Evolutionary conservation across 108 stramenopile species (phyloP), one percentile per base, ranked within the genome.

Genomic region (Aurantiochytrium sp.): DNA sequence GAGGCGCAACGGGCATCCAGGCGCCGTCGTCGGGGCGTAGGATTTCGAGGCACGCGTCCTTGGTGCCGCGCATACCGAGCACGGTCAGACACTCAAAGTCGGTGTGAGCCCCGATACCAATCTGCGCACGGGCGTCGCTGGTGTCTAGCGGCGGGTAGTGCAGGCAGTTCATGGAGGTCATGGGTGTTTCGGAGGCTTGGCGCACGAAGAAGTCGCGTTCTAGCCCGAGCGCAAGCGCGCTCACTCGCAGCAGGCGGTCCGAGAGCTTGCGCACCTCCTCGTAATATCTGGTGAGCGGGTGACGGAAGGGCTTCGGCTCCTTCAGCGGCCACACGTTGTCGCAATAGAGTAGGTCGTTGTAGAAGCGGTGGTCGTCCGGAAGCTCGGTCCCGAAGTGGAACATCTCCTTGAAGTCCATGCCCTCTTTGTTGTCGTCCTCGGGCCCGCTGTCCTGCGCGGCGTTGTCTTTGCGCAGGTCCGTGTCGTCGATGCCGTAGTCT

Each of bases 101-200:
- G 27, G 73, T 81, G 45, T 81, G 73, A 6, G 73, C 73, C 15
- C 73, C 73, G 39, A 81, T 81, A 8, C 73, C 73, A 2, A 81
- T 22, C 73, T 81, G 73, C 22, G 27, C 8, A 17, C 59, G 22
- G 34, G 24, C 22, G 10, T 81, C 73, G 36, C 27, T 21, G 36
- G 59, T 32, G 21, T 48, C 45, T 6, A 81, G 45, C 27, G 73
- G 73, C 19, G 73, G 73, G 30, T 81, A 81, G 39, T 81, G 73
- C 12, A 81, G 27, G 39, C 73, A 81, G 24, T 81, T 81, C 73
- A 81, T 81, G 27, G 73, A 81, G 8, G n/a, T 81, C 73, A 81
- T 81, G 21, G 73, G 73, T 24, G 73, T 81, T 12, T 48, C 30
- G n/a, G 45, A 48, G 12, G 42, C 45, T 24, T 81, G 39, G 17